These are phyloP conservation scores for Colletotrichum cuscutae DNA, from an alignment of 2,329 filamentous ascomycete genomes.

Conservation along the genomic window DNA sequence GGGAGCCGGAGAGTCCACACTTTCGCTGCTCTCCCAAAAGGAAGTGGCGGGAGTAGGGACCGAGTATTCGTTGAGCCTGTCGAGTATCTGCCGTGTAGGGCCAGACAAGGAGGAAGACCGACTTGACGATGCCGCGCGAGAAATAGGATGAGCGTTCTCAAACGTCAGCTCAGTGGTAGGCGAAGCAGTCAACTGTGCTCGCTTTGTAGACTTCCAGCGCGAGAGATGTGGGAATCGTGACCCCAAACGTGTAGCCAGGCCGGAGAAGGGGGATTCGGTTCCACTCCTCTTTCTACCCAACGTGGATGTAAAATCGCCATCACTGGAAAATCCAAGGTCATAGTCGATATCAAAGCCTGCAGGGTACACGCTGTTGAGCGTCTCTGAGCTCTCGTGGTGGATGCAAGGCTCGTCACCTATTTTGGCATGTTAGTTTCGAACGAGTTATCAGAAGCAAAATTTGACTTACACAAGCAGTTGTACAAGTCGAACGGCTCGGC, in stretches of 20 bases:
- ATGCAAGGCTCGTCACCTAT: slow-evolving; percentile 71
- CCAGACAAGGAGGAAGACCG: slow-evolving; percentile 82
- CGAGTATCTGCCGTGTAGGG: slow-evolving; percentile 58
- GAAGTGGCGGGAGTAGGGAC: slow-evolving; percentile 71
- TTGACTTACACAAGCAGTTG: slow-evolving; percentile 78
- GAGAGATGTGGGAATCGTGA: slow-evolving; percentile 66
- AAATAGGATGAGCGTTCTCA: slow-evolving; percentile 75
- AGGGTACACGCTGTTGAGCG: slow-evolving; percentile 52
- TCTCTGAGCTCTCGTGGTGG: slow-evolving; percentile 60
- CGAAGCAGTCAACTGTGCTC: slow-evolving; percentile 57
- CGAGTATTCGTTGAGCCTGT: slow-evolving; percentile 60
- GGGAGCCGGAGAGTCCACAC: slow-evolving; percentile 57
- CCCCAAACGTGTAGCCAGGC: slow-evolving; percentile 73
- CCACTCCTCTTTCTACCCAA: slow-evolving; percentile 65
- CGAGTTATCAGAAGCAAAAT: not conserved
- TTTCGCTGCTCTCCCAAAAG: slow-evolving; percentile 69
- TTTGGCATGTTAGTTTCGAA: slow-evolving; percentile 34
- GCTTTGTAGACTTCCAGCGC: slow-evolving; percentile 60
- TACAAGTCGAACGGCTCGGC: slow-evolving; percentile 60
- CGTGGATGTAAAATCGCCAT: slow-evolving; percentile 63
- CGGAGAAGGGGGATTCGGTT: slow-evolving; percentile 69
- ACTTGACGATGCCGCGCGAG: slow-evolving; percentile 77
- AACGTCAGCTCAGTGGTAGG: slow-evolving; percentile 86
- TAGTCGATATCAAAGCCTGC: slow-evolving; percentile 66
- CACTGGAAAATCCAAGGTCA: slow-evolving; percentile 74